These are phyloP conservation scores for Aspergillus pseudonomiae DNA, from an alignment of 2,329 filamentous ascomycete genomes.

Conservation along the genomic window DNA sequence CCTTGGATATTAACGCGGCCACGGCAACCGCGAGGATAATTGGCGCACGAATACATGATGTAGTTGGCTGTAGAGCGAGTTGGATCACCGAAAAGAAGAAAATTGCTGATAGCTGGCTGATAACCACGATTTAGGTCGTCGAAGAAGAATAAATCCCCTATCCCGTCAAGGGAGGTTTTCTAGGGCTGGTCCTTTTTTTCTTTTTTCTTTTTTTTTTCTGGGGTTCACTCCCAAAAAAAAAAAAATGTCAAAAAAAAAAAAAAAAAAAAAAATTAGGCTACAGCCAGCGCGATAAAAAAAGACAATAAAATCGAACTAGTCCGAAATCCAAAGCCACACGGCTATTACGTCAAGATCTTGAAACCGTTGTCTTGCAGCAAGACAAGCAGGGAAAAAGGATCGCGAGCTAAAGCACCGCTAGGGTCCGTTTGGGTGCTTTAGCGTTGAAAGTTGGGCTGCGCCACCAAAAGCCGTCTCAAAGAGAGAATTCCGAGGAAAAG, in stretches of 20 bases:
- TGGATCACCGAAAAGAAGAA: neutral
- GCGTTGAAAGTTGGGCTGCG: slow-evolving; percentile 22
- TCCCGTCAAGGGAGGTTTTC: slow-evolving; percentile 26
- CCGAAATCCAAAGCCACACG: slow-evolving; percentile 21
- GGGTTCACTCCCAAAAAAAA: slow-evolving; percentile 9
- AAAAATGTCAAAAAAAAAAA: slow-evolving; percentile 25
- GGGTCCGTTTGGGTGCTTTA: slow-evolving; percentile 21
- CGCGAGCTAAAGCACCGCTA: slow-evolving; percentile 17
- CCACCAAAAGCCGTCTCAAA: slow-evolving; percentile 16
- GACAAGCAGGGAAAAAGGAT: slow-evolving; percentile 19
- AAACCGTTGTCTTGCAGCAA: slow-evolving; percentile 24
- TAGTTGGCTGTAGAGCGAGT: neutral
- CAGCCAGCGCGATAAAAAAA: slow-evolving; percentile 21
- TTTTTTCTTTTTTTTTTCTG: neutral
- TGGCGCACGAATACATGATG: slow-evolving; percentile 51
- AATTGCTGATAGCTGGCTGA: slow-evolving; percentile 6
- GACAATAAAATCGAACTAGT: slow-evolving; percentile 17
- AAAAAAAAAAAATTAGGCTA: slow-evolving; percentile 17
- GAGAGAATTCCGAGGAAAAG: slow-evolving; percentile 6
- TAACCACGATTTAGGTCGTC: slow-evolving; percentile 11
- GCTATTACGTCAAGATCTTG: slow-evolving; percentile 28
- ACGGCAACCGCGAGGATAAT: slow-evolving; percentile 52
- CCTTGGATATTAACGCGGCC: slow-evolving; percentile 48
- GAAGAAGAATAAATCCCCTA: slow-evolving; percentile 11
- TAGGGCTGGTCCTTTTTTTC: slow-evolving; percentile 12